Conservation (phyloP, 306 rosid genomes). For the Quercus rubra region DNA sequence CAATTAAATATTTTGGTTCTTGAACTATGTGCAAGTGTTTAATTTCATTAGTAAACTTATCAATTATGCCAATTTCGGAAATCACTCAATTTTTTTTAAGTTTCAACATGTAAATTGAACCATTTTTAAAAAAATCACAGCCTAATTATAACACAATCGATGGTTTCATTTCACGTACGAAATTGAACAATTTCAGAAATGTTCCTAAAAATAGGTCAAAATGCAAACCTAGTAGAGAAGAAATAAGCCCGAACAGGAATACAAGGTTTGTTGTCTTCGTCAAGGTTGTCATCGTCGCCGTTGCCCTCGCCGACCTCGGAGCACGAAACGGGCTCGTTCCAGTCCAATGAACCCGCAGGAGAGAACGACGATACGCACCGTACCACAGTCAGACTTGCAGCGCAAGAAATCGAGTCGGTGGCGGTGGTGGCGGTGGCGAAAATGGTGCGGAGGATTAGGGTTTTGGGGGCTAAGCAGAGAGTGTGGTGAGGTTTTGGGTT, state of each 20-base stretch:
- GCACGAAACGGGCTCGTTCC: constrained; percentile 72
- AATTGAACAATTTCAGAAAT: neutral
- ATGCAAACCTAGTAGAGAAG: constrained; percentile 70
- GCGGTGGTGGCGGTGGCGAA: neutral
- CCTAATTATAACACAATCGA: too few relatives aligned
- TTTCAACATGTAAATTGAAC: too few relatives aligned
- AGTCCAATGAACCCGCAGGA: constrained; percentile 45
- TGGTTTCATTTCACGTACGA: too few relatives aligned
- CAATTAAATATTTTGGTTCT: too few relatives aligned
- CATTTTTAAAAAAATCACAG: too few relatives aligned
- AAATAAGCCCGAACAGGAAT: constrained; percentile 90
- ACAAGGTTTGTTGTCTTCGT: constrained; percentile 42
- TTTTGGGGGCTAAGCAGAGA: constrained; percentile 8
- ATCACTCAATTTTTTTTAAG: too few relatives aligned
- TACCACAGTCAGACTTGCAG: constrained; percentile 11
- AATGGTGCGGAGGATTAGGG: constrained; percentile 5
- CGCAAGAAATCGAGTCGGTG: neutral
- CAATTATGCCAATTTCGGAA: too few relatives aligned
- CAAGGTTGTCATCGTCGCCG: constrained; percentile 29
- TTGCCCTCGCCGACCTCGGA: constrained; percentile 49
- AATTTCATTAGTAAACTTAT: too few relatives aligned
- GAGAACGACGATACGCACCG: constrained; percentile 56
- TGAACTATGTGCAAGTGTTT: too few relatives aligned
- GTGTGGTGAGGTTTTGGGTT: constrained; percentile 15
- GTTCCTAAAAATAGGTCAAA: neutral